Evolutionary conservation across 2,329 filamentous ascomycete species (phyloP), one percentile per base, ranked within the genome.

Genomic region (Pochonia chlamydosporia): DNA sequence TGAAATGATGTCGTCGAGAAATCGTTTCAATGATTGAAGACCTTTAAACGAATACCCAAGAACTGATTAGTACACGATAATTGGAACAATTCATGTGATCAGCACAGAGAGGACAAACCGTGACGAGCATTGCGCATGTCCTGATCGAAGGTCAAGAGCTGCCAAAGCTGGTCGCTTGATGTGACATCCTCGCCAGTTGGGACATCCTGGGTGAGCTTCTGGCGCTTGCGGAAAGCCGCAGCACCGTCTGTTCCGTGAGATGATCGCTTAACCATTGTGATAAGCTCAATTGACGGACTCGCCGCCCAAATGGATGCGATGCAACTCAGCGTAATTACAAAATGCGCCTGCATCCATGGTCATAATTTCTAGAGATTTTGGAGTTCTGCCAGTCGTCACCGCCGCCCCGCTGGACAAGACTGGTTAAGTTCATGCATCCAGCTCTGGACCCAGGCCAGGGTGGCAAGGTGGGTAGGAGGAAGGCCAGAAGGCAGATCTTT

Each of bases 131-230:
- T 73, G 59, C 73, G 70, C 63, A 81, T 67, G 63, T 89, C 83
- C 65, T 89, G 85, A 54, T 86, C 76, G 59, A 90, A 90, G 47
- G 74, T 67, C 35, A 93, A 74, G 39, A 89, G 72, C 50, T 82
- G 75, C 58, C 78, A 78, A 50, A 93, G 72, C 60, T 93, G 85
- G 44, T 80, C 75, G 52, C 77, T 75, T 31, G 81, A 81, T 42
- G 73, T 68, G 40, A 88, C 73, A 31, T 84, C 78, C 54, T 85
- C 81, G 10, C 75, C 76, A 2, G 79, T 76, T 13, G 79, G 76
- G 2, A 73, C 64, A 49, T 81, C 75, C 53, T 81, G 75, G 5
- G 73, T 67, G n/a, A 76, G 66, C 60, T 78, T 80, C 51, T 74
- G 73, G 52, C 78, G 74, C 61, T 82, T 81, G 21, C 73, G 67